Evolutionary conservation across 331 rosid species (phyloP).

Genomic region (Spiraea crenata): DNA sequence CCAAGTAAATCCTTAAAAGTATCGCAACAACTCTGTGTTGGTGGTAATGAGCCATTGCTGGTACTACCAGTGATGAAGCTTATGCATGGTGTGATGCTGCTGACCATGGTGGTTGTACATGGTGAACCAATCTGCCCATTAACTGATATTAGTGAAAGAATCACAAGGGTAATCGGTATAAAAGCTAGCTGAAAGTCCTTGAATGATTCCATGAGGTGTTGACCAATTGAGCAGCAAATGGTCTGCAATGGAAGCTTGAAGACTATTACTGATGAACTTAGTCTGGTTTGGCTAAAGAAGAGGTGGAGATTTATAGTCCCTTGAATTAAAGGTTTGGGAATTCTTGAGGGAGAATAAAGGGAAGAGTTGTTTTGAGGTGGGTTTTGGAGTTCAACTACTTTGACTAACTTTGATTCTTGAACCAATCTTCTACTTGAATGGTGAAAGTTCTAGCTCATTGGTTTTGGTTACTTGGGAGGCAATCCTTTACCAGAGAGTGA

Average conservation of each 20-base stretch:
- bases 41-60: constrained; percentile 40
- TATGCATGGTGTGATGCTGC: constrained; percentile 74
- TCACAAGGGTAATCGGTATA: constrained; percentile 27
- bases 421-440: constrained; percentile 1
- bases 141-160: constrained; percentile 27
- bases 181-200: constrained; percentile 23
- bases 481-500: background rate
- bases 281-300: constrained; percentile 18
- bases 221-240: too few relatives aligned
- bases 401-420: constrained; percentile 23
- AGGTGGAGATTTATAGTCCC: constrained; percentile 28
- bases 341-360: background rate
- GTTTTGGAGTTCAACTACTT: constrained; percentile 66
- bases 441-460: background rate
- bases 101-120: constrained; percentile 58
- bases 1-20: constrained; percentile 44
- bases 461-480: background rate
- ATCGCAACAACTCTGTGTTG: constrained; percentile 50
- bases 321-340: background rate
- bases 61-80: constrained; percentile 70
- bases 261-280: background rate
- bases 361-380: constrained; percentile 36
- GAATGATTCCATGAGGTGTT: constrained; percentile 35
- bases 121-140: constrained; percentile 47
- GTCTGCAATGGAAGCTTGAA: background rate